A percentile compares a stretch with the other conserved stretches of the same genome.
phyloP scores from a whole-genome alignment of 1,284 basidiomycete species.

The Ustilago shanxiensis region DNA sequence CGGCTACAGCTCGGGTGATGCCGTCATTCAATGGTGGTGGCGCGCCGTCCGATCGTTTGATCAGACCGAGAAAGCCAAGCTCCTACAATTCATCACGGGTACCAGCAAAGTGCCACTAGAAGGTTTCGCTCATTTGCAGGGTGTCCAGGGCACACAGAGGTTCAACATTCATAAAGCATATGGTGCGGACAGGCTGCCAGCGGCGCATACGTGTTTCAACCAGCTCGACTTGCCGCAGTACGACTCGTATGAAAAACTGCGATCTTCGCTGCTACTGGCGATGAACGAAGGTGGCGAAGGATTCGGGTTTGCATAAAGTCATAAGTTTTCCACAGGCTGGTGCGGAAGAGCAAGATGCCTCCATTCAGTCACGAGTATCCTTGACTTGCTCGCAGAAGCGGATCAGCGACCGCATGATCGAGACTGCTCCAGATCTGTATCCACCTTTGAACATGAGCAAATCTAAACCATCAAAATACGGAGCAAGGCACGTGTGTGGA shows the following conservation, averaged over 20 bases:
- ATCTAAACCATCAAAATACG: constrained; percentile 17
- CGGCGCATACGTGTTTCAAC: constrained; percentile 85
- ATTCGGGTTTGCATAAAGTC: constrained; percentile 66
- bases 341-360: background rate
- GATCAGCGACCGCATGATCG: constrained; percentile 48
- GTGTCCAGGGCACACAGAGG: constrained; percentile 91
- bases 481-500: background rate
- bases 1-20: constrained; percentile 80
- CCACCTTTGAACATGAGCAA: constrained; percentile 44
- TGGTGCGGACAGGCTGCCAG: constrained; percentile 86
- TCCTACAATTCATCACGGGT: constrained; percentile 89
- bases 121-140: constrained; percentile 91
- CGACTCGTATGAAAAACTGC: constrained; percentile 65
- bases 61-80: constrained; percentile 92
- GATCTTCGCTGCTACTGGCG: constrained; percentile 54
- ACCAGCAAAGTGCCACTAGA: constrained; percentile 91
- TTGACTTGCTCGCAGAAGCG: constrained; percentile 20
- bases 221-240: constrained; percentile 70
- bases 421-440: constrained; percentile 43
- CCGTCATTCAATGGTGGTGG: constrained; percentile 99
- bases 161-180: constrained; percentile 96
- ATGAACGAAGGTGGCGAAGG: constrained; percentile 70
- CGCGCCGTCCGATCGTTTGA: constrained; percentile 96
- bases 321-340: background rate
- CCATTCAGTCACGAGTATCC: too few relatives aligned